phyloP scores from a whole-genome alignment of 805 yeast genomes.

The Spencermartinsiella europaea region DNA sequence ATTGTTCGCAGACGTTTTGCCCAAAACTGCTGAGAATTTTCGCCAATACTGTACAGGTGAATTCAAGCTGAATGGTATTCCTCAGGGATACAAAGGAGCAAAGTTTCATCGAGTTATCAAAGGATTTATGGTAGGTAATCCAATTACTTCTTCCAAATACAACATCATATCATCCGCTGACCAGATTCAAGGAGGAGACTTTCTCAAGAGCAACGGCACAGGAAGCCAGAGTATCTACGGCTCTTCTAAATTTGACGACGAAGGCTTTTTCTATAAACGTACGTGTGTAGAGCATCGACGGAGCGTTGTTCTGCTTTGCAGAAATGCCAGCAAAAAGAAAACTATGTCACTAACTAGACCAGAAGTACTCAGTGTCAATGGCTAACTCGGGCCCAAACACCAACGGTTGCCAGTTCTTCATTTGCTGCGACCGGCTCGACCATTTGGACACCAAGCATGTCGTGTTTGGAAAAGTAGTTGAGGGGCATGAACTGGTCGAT shows the following conservation, averaged over 20 bases:
- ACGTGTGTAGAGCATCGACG: slow-evolving; percentile 7
- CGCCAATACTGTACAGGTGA: slow-evolving; percentile 52
- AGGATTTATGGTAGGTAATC: slow-evolving; percentile 36
- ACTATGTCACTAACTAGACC: slow-evolving; percentile 17
- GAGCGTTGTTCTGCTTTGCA: too few relatives aligned
- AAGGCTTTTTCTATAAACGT: slow-evolving; percentile 36
- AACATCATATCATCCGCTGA: background rate
- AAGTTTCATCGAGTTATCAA: slow-evolving; percentile 39
- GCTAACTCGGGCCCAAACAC: slow-evolving; percentile 60
- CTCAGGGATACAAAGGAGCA: slow-evolving; percentile 41
- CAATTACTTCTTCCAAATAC: background rate
- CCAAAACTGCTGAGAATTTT: slow-evolving; percentile 46
- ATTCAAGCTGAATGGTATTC: slow-evolving; percentile 33
- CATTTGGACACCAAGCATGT: slow-evolving; percentile 45
- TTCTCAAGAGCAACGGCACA: slow-evolving; percentile 40
- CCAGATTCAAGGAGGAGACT: slow-evolving; percentile 44
- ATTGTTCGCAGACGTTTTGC: slow-evolving; percentile 38
- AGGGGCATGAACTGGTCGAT: slow-evolving; percentile 34
- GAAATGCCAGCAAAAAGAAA: too few relatives aligned
- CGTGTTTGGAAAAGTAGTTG: slow-evolving; percentile 45
- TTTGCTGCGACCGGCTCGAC: slow-evolving; percentile 33
- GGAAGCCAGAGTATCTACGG: slow-evolving; percentile 43
- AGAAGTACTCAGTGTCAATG: slow-evolving; percentile 48
- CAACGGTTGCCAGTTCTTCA: slow-evolving; percentile 57
- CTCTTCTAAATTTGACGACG: slow-evolving; percentile 39